Percentiles rank a stretch among this genome's conserved stretches.
These are phyloP conservation scores for Gossypium gossypioides DNA, from an alignment of 441 rosid species.

Conservation along the genomic window DNA sequence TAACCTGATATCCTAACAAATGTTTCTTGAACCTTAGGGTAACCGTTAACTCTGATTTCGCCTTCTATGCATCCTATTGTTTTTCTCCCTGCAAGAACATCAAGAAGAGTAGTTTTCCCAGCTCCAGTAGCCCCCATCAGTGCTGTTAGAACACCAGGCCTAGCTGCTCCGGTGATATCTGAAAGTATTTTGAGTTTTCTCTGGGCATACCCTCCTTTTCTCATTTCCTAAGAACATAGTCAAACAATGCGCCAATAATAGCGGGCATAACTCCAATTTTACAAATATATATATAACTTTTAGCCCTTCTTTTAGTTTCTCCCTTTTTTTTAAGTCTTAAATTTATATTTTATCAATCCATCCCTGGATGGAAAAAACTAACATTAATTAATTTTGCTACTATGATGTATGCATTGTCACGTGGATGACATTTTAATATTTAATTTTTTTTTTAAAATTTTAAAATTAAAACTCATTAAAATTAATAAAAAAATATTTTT, in stretches of 20 bases:
- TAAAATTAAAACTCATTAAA: no score
- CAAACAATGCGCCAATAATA: background rate
- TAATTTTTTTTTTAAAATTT: no score
- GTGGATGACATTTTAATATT: no score
- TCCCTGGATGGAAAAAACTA: no score
- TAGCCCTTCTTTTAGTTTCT: no score
- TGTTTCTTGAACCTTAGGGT: conserved; percentile 39
- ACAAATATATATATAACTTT: no score
- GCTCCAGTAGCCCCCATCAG: conserved; percentile 53
- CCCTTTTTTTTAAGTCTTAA: no score
- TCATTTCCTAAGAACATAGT: conserved; percentile 30
- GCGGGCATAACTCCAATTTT: no score
- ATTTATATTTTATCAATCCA: no score
- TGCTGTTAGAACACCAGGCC: conserved; percentile 49
- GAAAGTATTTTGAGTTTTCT: conserved; percentile 36
- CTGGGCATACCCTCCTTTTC: conserved; percentile 23
- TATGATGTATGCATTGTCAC: no score
- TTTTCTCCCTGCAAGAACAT: conserved; percentile 51
- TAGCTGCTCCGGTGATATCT: conserved; percentile 31
- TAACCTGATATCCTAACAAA: conserved; percentile 49
- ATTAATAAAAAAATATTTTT: no score
- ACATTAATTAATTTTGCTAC: no score
- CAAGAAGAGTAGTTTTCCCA: conserved; percentile 48
- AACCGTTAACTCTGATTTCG: conserved; percentile 38
- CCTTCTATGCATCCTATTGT: conserved; percentile 42